These are phyloP conservation scores for Mortierella hygrophila DNA, from an alignment of 192 early-diverging fungal species.

Conservation along the genomic window DNA sequence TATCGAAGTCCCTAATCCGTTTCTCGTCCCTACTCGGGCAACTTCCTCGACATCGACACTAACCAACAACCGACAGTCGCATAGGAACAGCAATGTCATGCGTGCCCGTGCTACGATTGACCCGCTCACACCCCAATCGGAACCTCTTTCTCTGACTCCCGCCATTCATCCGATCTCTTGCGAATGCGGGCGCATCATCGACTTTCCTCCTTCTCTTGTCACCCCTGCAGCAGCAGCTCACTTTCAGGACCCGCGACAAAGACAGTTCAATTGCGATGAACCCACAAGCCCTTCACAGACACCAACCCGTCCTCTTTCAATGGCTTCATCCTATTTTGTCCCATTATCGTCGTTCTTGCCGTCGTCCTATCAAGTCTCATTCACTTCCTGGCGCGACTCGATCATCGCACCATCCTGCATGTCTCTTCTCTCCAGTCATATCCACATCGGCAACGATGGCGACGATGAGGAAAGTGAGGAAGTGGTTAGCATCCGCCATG, in stretches of 20 bases:
- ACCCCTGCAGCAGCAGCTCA: neutral
- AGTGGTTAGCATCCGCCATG: neutral
- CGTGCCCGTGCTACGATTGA: neutral
- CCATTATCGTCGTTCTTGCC: neutral
- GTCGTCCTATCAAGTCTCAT: neutral
- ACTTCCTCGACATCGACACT: no score
- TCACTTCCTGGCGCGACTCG: slow-evolving; percentile 19
- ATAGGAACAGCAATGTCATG: no score
- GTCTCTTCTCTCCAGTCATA: slow-evolving; percentile 7
- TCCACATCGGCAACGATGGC: neutral
- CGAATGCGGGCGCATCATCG: neutral
- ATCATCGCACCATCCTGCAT: neutral
- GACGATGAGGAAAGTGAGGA: neutral
- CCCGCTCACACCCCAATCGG: neutral
- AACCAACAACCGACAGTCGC: no score
- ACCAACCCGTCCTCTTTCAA: neutral
- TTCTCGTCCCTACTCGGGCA: no score
- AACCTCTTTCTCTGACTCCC: neutral
- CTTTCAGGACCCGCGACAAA: neutral
- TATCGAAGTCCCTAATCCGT: no score
- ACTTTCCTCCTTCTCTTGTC: neutral
- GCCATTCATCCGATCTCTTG: neutral
- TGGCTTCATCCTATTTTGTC: neutral
- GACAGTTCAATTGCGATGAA: neutral
- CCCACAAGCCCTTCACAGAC: neutral